Base-by-base conservation (phyloP, 352 stramenopile species). In the Plasmopara halstedii region DNA sequence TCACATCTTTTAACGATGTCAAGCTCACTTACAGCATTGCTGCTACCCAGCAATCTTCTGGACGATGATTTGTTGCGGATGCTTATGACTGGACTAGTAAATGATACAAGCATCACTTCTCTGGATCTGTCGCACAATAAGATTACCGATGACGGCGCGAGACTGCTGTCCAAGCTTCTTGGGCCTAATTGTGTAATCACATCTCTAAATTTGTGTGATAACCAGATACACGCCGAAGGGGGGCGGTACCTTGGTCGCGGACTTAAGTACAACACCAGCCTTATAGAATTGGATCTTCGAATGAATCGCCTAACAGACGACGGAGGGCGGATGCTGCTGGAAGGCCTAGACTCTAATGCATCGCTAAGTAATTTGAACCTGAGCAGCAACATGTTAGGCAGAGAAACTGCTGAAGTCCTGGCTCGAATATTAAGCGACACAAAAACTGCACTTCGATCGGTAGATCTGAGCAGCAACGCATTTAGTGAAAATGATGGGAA, bases 81-180 rank as follows among this genome's bases (percentile, higher is more conserved):
- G 83, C 58, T 97, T 31, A 97, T 97, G 84, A 94, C 85, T 3
- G 91, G 91, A 0, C 66, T 97, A 17, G 78, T 95, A 27, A 87
- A 95, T 38, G 96, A 95, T 67, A 73, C 57, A 21, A 97, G 87
- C 8, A 94, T 97, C 46, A 97, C 89, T 6, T 83, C 89, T 25
- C 70, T 97, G 8, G 89, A 97, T 66, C 50, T 97, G 1, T 94
- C 83, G n/a, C 91, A 97, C 67, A 97, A 97, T 58, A 96, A 96
- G 56, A 90, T 97, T 51, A 95, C 85, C 0, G 96, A 97, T 71
- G 85, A 96, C 38, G 89, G 88, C 33, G 85, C 85, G 15, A 67
- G 88, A 19, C 52, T 97, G 42, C 50, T 97, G 11, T 76, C 83
- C 15, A 96, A 96, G 50, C 66, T 97, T 5, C 79, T 97, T 4